These are phyloP conservation scores for Acanthamoeba healyi DNA, from an alignment of 208 protist genomes.

Conservation along the genomic window DNA sequence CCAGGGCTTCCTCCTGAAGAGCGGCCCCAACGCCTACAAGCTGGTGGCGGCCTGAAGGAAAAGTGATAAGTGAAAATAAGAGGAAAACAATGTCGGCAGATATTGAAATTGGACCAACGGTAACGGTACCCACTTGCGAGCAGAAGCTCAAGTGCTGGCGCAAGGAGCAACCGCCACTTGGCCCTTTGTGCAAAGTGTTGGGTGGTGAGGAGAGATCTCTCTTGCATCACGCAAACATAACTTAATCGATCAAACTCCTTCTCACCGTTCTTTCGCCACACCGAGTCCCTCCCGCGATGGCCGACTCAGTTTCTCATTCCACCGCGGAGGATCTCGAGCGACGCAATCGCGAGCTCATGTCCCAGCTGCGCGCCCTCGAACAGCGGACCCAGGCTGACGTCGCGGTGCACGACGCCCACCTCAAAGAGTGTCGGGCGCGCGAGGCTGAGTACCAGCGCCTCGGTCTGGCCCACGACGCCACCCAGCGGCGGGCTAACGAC, in stretches of 20 bases:
- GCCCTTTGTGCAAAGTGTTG: too few relatives aligned
- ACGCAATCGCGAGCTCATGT: not conserved
- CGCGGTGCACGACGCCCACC: conserved; percentile 7
- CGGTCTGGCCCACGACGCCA: not conserved
- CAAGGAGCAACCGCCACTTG: not conserved
- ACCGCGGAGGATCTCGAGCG: not conserved
- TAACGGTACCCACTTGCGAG: too few relatives aligned
- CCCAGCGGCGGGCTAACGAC: not conserved
- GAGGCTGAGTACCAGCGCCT: not conserved
- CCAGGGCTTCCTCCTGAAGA: conserved; percentile 63
- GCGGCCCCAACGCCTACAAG: conserved; percentile 18
- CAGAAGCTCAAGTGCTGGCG: not conserved
- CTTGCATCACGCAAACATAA: too few relatives aligned
- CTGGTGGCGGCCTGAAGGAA: not conserved
- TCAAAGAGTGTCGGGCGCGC: not conserved
- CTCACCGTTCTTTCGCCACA: too few relatives aligned
- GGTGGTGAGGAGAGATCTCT: too few relatives aligned
- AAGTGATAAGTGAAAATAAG: not conserved
- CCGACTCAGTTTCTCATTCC: not conserved
- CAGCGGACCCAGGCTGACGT: not conserved
- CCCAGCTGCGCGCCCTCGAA: not conserved
- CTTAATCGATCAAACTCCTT: too few relatives aligned
- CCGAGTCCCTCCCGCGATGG: not conserved
- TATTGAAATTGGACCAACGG: not conserved
- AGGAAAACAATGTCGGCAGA: not conserved